These are phyloP conservation scores for Euphrasia arctica DNA, from an alignment of 305 asterid species.

Conservation along the genomic window DNA sequence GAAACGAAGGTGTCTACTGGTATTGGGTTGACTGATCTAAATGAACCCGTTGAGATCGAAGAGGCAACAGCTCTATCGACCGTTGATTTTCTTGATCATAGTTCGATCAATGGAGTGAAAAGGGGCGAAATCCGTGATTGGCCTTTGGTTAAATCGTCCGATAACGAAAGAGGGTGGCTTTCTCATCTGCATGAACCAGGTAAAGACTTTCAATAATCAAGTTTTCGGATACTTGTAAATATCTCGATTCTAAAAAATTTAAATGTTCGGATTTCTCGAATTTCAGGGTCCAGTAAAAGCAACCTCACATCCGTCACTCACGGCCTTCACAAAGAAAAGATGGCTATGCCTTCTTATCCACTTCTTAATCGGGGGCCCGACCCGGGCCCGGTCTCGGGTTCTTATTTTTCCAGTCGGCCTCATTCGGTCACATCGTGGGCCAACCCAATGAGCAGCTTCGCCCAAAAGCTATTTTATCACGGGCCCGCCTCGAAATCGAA, in stretches of 20 bases:
- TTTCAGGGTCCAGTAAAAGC: conserved; percentile 49
- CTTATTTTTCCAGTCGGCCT: conserved; percentile 48
- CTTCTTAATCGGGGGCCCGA: conserved; percentile 13
- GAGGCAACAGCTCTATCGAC: conserved; percentile 48
- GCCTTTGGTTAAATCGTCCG: conserved; percentile 31
- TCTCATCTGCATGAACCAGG: conserved; percentile 58
- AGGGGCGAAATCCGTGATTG: conserved; percentile 38
- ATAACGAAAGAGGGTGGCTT: conserved; percentile 43
- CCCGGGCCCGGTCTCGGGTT: conserved; percentile 42
- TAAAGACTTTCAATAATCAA: conserved; percentile 8
- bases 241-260: not conserved
- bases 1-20: conserved; percentile 27
- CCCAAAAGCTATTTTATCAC: conserved; percentile 50
- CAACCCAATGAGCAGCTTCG: conserved; percentile 46
- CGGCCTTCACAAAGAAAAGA: conserved; percentile 47
- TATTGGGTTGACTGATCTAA: conserved; percentile 66
- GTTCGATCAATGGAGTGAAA: conserved; percentile 27
- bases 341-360: conserved; percentile 33
- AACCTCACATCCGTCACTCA: conserved; percentile 35
- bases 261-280: conserved; percentile 21
- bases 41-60: conserved; percentile 66
- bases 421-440: conserved; percentile 55
- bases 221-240: no score
- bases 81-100: conserved; percentile 42
- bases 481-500: no score